Conservation (phyloP, 148 eudicot species). For the Drosera capensis region DNA sequence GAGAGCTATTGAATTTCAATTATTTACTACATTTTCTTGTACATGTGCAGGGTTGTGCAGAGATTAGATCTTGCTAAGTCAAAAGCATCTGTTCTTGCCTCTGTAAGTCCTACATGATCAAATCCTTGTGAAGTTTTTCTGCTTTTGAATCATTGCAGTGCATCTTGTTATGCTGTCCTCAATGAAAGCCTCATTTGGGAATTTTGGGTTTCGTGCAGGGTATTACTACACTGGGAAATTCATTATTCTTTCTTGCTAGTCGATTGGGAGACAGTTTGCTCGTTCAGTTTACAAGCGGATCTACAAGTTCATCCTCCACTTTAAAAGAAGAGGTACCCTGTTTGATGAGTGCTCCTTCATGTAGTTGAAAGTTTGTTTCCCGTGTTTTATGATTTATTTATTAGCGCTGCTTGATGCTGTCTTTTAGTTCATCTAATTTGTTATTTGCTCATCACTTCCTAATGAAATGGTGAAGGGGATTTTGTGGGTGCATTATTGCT, state of each 20-base stretch:
- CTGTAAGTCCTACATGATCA: constrained; percentile 35
- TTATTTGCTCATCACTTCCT: too few species aligned
- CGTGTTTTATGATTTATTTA: too few species aligned
- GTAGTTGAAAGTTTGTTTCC: background rate
- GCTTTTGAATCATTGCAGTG: background rate
- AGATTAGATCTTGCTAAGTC: constrained; percentile 86
- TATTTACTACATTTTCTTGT: too few species aligned
- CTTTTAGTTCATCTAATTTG: constrained; percentile 2
- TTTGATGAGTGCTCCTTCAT: background rate
- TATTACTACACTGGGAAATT: constrained; percentile 64
- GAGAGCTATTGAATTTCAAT: too few species aligned
- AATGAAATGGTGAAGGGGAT: too few species aligned
- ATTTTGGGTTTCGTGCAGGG: constrained; percentile 29
- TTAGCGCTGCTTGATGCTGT: too few species aligned
- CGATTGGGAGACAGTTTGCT: constrained; percentile 95
- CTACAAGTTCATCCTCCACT: constrained; percentile 27
- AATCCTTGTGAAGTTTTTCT: constrained; percentile 1
- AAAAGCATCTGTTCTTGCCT: constrained; percentile 90
- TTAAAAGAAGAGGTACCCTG: constrained; percentile 75
- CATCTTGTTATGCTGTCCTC: background rate
- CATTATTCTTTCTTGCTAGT: constrained; percentile 85
- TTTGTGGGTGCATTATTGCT: too few species aligned
- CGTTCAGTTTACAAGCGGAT: constrained; percentile 73
- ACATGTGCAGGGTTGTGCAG: constrained; percentile 65
- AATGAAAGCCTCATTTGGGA: too few species aligned